phyloP scores from a whole-genome alignment of 176 grass and related monocot genomes.

The Zizania latifolia region DNA sequence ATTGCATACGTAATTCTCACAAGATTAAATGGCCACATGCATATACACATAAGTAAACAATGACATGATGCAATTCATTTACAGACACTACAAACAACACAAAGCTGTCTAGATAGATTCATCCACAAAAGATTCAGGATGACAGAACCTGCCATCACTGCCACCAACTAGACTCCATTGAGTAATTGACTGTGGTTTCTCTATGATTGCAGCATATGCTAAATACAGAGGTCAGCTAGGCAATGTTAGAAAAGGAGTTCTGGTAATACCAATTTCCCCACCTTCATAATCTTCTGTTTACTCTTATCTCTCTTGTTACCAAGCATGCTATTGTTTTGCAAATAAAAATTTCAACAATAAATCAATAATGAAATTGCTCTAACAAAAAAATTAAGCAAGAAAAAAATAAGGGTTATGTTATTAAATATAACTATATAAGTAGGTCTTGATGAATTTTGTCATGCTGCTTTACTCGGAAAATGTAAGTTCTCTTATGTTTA shows the following conservation, averaged over 20 bases:
- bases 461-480: conserved; percentile 8
- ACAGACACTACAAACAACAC: background rate
- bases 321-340: background rate
- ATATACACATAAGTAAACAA: background rate
- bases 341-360: background rate
- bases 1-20: background rate
- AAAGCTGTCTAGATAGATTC: background rate
- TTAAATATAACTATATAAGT: conserved; percentile 9
- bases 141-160: background rate
- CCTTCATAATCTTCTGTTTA: conserved; percentile 9
- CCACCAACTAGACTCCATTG: background rate
- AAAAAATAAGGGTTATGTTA: background rate
- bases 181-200: conserved; percentile 24
- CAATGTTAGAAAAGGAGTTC: conserved; percentile 92
- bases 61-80: background rate
- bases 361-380: background rate
- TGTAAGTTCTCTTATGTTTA: conserved; percentile 22
- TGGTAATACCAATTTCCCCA: conserved; percentile 55
- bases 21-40: background rate
- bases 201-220: conserved; percentile 75
- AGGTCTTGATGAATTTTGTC: background rate
- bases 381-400: background rate
- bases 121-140: background rate
- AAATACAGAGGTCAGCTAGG: conserved; percentile 88
- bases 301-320: background rate